Evolutionary conservation across 768 basidiomycete genomes (phyloP).

Genomic region (Lactifluus volemus): DNA sequence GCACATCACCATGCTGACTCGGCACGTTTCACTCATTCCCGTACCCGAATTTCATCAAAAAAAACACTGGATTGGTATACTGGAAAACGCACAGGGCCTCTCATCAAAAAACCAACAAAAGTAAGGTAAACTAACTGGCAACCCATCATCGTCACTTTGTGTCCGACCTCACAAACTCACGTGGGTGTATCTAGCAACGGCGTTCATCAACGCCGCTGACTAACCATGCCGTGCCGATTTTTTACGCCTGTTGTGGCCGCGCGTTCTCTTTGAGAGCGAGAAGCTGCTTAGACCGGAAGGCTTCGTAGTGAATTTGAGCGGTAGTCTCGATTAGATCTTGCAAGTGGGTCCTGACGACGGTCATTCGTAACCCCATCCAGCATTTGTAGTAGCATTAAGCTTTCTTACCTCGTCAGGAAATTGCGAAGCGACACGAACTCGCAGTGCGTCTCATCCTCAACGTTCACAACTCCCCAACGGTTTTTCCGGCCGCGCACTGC

Average conservation of each 20-base stretch:
- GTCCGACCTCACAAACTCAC: neutral
- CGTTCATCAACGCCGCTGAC: neutral
- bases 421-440: conserved; percentile 96
- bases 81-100: neutral
- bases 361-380: neutral
- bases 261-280: conserved; percentile 82
- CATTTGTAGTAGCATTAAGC: neutral
- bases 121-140: neutral
- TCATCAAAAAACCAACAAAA: neutral
- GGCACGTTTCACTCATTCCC: neutral
- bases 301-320: conserved; percentile 98
- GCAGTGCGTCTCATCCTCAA: conserved; percentile 94
- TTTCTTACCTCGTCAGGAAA: conserved; percentile 78
- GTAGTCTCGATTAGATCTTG: conserved; percentile 99
- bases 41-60: neutral
- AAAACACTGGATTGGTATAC: neutral
- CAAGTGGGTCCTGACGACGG: conserved; percentile 67
- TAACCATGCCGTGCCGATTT: neutral
- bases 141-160: neutral
- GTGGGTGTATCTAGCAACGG: neutral
- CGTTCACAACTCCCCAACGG: conserved; percentile 97
- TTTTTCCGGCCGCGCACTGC: conserved; percentile 94
- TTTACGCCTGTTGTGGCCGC: conserved; percentile 19
- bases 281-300: conserved; percentile 97
- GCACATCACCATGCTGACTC: conserved; percentile 5